These are phyloP conservation scores for Myxozyma kluyveri DNA, from an alignment of 805 yeast species.

Conservation along the genomic window DNA sequence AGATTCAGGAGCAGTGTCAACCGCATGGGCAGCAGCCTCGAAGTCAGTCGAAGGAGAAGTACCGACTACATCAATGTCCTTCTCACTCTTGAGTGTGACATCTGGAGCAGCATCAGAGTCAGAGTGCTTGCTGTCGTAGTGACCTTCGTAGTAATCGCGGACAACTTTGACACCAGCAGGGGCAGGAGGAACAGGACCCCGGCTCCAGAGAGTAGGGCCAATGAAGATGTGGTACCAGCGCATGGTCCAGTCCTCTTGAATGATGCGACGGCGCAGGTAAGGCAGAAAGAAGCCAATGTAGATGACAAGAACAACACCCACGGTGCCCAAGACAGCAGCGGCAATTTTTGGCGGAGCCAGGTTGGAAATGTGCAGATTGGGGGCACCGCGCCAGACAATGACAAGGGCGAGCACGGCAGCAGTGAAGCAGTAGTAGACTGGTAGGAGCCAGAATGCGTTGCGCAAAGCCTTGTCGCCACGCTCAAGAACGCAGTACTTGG, in stretches of 20 bases:
- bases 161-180: constrained; percentile 58
- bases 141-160: constrained; percentile 63
- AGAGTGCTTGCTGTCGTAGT: constrained; percentile 37
- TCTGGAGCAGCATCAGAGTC: constrained; percentile 28
- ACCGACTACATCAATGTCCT: not conserved
- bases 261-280: constrained; percentile 57
- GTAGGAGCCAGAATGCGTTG: constrained; percentile 58
- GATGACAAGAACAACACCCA: constrained; percentile 52
- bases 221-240: constrained; percentile 52
- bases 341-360: constrained; percentile 52
- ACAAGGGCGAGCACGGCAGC: constrained; percentile 68
- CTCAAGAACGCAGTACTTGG: constrained; percentile 63
- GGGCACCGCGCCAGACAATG: constrained; percentile 79
- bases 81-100: constrained; percentile 18
- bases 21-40: too few relatives aligned
- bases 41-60: not conserved
- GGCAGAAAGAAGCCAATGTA: constrained; percentile 60
- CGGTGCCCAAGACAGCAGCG: constrained; percentile 65
- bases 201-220: constrained; percentile 65
- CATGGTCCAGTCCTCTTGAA: constrained; percentile 65
- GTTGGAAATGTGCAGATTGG: constrained; percentile 56
- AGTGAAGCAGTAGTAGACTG: constrained; percentile 58
- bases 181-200: constrained; percentile 59
- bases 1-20: too few relatives aligned
- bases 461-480: constrained; percentile 50